Evolutionary conservation across 2,329 filamentous ascomycete genomes (phyloP), one percentile per base, ranked within the genome.

Genomic region (Penicillium italicum): DNA sequence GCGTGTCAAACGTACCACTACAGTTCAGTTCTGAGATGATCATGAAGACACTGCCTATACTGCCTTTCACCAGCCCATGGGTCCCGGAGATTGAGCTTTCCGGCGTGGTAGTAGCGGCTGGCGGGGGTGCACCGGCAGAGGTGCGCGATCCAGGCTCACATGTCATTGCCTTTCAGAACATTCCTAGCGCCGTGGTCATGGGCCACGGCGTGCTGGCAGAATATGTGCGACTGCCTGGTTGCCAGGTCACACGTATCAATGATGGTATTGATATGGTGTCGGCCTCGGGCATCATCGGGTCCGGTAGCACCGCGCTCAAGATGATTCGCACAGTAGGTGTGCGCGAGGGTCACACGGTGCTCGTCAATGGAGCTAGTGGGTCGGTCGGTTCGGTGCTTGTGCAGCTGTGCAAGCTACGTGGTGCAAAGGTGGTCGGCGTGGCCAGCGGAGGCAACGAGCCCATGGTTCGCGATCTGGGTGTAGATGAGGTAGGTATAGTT

Each of bases 321-420:
- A 63, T 63, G 33, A 56, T 60, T 38, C 60, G 60, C 20, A 47
- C 52, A 9, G 60, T 52, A 10, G 58, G 61, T 14, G 55, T 63
- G n/a, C 52, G 51, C 4, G 46, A 59, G 33, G 60, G 61, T 14
- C 61, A 61, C 49, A 43, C 42, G 0, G 60, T 63, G 22, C 56
- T 62, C 2, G 47, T 63, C 2, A 63, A 62, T 40, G 61, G 61
- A 7, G 61, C 58, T 9, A 63, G 61, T 34, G 60, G 61, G 7
- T 63, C 61, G 5, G 60, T 59, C 5, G 61, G 56, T 0, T 60
- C 61, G 16, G 49, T 63, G 9, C 50, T 63, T 2, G 60, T 63
- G 49, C 61, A 62, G 41, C 28, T 63, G 33, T 59, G 58, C 44
- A 62, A 59, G 47, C 5, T 61, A 5, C 52, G 58, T 22, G 60